Conservation (phyloP, 2,329 filamentous ascomycete species). For the Didymella pomorum region DNA sequence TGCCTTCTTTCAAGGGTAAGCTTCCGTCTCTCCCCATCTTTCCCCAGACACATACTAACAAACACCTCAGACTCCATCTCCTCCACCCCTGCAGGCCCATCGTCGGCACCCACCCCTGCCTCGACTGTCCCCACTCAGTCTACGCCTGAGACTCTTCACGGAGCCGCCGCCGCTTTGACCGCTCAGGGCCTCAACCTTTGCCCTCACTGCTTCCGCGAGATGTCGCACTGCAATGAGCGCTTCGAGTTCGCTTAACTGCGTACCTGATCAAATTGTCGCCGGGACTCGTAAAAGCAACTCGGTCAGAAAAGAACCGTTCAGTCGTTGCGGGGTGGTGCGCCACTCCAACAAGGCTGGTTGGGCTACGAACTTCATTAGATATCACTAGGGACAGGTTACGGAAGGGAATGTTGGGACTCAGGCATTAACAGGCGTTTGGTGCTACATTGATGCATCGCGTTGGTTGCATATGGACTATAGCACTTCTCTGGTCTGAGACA, state of each 20-base stretch:
- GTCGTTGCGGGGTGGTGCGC: background rate
- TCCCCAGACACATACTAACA: slow-evolving; percentile 6
- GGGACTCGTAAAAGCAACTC: background rate
- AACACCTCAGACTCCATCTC: slow-evolving; percentile 30
- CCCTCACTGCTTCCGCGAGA: slow-evolving; percentile 40
- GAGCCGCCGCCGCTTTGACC: slow-evolving; percentile 30
- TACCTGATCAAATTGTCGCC: background rate
- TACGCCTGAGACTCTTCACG: slow-evolving; percentile 35
- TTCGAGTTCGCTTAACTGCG: slow-evolving; percentile 33
- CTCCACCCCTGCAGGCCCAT: slow-evolving; percentile 36
- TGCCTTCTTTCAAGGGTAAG: slow-evolving; percentile 37
- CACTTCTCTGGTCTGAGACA: background rate
- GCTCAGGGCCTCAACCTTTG: slow-evolving; percentile 37
- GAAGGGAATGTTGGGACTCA: background rate
- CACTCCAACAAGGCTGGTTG: background rate
- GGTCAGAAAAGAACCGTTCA: slow-evolving; percentile 3
- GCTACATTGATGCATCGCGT: background rate
- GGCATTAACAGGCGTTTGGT: slow-evolving; percentile 18
- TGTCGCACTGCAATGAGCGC: slow-evolving; percentile 37
- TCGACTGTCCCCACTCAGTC: slow-evolving; percentile 24
- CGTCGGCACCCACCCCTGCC: slow-evolving; percentile 32
- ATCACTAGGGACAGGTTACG: slow-evolving; percentile 5
- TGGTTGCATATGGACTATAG: background rate
- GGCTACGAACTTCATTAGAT: slow-evolving; percentile 17
- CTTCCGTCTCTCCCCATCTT: background rate